A percentile compares a stretch with the other conserved stretches of the same genome.
Evolutionary conservation across 192 early-diverging fungal genomes (phyloP).

Genomic region (Obelidium mucronatum): DNA sequence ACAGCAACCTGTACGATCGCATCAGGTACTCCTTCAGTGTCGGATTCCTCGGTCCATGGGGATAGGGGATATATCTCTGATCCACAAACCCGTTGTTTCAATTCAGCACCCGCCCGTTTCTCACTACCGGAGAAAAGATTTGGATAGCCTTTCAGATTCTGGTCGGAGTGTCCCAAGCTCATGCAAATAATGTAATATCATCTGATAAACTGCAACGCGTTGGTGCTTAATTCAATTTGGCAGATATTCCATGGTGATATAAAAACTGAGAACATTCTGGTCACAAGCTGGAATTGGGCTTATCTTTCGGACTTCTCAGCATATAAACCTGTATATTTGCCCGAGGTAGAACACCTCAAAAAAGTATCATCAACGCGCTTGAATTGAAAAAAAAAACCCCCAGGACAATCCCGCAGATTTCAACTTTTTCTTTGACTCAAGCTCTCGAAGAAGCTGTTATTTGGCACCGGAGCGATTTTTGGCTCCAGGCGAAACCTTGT

Average conservation of each 20-base stretch:
- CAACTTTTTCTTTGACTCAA: conserved; percentile 96
- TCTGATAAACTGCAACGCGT: not conserved
- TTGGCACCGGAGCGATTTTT: conserved; percentile 96
- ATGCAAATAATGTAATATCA: conserved; percentile 60
- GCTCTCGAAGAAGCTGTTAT: conserved; percentile 88
- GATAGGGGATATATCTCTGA: not conserved
- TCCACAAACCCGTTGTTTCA: not conserved
- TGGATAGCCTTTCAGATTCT: conserved; percentile 96
- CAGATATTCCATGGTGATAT: conserved; percentile 94
- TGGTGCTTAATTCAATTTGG: not conserved
- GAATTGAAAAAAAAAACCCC: conserved; percentile 18
- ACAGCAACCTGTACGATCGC: conserved; percentile 94
- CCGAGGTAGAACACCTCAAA: conserved; percentile 63
- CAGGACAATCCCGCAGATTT: conserved; percentile 95
- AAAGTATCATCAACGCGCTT: not conserved
- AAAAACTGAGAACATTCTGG: conserved; percentile 93
- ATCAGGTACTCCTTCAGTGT: conserved; percentile 65
- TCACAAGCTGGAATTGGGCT: conserved; percentile 96
- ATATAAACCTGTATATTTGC: conserved; percentile 92
- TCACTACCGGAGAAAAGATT: conserved; percentile 84
- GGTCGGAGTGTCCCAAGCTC: conserved; percentile 78
- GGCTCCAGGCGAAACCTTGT: conserved; percentile 61
- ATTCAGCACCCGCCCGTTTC: conserved; percentile 89
- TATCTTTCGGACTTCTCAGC: conserved; percentile 89
- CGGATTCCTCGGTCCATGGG: too few relatives aligned